Evolutionary conservation across 257 asterid species (phyloP), one percentile per base, ranked within the genome.

Genomic region (Nicotiana tomentosiformis): DNA sequence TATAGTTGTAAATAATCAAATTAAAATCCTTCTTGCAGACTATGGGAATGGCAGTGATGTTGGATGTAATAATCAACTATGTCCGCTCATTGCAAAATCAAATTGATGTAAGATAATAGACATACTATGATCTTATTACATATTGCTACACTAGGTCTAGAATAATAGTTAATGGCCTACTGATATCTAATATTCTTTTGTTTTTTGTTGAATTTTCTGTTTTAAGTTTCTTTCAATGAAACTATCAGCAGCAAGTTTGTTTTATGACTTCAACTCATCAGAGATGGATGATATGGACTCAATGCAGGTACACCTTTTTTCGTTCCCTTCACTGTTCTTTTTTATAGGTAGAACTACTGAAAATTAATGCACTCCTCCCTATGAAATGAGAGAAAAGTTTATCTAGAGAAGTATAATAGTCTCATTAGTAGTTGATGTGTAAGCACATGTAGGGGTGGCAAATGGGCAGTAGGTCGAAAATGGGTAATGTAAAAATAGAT

Each of bases 11-110:
- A 66, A 29, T 49, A 77, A 8, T 43, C 11, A 43, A 39, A 39
- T 39, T 7, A 39, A 43, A 43, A 43, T 9, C 12, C 12, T 43
- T 43, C 12, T 77, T 88, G 84, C 93, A 95, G 99, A 92, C 99
- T 2, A 96, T 96, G 99, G 97, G 99, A 69, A 94, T 96, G 99
- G 98, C 99, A 26, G 97, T 92, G 26, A 96, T 94, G 98, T 84
- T 96, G 88, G 99, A 94, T 78, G 99, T 96, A 77, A 93, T 94
- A 26, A 93, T 91, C 78, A 92, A 91, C 80, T 96, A 96, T 51
- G 94, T 96, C 18, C 90, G 98, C 2, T 96, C 98, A 57, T 83
- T 94, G 89, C 99, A 96, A 84, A 94, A 96, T 83, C 99, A 96
- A 87, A 94, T 96, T 77, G 98, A 96, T 86, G 98, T 93, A 88